phyloP scores from a whole-genome alignment of 208 protist genomes.

The Novymonas esmeraldas region DNA sequence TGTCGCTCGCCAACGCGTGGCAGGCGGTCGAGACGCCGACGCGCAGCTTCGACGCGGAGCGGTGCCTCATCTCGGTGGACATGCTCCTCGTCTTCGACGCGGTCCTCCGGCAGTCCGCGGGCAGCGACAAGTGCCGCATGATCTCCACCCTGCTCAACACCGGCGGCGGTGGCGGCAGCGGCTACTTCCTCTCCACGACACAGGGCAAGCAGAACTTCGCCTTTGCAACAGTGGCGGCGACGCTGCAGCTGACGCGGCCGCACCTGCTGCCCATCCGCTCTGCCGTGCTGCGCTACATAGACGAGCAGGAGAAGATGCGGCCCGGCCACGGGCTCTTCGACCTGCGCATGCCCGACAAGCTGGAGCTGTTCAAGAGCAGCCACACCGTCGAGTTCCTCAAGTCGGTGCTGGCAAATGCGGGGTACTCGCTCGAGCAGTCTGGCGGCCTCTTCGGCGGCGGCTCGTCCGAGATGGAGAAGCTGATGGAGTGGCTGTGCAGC shows the following conservation, averaged over 20 bases:
- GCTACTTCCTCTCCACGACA: conserved; percentile 70
- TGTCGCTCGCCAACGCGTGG: conserved; percentile 75
- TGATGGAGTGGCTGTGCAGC: conserved; percentile 78
- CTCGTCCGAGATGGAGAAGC: conserved; percentile 72
- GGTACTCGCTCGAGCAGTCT: conserved; percentile 57
- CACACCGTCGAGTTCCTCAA: conserved; percentile 67
- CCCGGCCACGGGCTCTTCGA: conserved; percentile 63
- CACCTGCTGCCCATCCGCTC: conserved; percentile 49
- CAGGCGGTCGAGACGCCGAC: conserved; percentile 82
- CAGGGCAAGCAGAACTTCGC: conserved; percentile 45
- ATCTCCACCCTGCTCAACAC: conserved; percentile 43
- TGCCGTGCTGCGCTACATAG: conserved; percentile 66
- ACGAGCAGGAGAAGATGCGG: conserved; percentile 24
- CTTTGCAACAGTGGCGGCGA: conserved; percentile 49
- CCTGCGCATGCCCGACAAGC: conserved; percentile 73
- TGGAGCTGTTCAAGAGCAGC: conserved; percentile 74
- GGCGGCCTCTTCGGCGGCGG: conserved; percentile 28
- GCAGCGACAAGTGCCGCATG: conserved; percentile 30
- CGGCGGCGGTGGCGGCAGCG: conserved; percentile 34
- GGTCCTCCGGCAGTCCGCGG: conserved; percentile 36
- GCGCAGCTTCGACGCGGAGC: conserved; percentile 66
- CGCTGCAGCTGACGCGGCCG: conserved; percentile 67
- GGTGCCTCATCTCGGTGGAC: conserved; percentile 55
- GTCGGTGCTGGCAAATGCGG: conserved; percentile 52
- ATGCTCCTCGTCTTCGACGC: conserved; percentile 83